Conservation (phyloP, 805 yeast genomes). For the Yamadazyma sp. region DNA sequence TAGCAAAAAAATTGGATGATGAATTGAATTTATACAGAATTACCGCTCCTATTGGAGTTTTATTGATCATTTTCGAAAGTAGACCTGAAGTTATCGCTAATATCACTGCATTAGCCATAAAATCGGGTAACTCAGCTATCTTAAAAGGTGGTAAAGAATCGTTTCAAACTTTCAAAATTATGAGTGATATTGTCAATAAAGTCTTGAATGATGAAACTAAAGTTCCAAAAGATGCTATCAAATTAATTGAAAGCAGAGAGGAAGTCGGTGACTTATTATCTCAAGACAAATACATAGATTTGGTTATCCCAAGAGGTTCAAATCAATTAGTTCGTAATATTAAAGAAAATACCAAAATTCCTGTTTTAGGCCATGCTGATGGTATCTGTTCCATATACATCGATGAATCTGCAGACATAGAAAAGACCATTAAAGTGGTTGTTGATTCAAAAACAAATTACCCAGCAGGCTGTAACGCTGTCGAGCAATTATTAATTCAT, state of each 20-base stretch:
- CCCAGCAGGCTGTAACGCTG: constrained; percentile 99
- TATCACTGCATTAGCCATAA: constrained; percentile 90
- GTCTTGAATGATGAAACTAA: constrained; percentile 57
- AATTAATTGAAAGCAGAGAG: constrained; percentile 82
- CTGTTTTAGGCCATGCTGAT: constrained; percentile 98
- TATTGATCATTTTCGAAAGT: constrained; percentile 89
- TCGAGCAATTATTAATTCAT: constrained; percentile 77
- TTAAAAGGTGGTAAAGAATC: constrained; percentile 98
- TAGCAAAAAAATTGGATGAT: constrained; percentile 84
- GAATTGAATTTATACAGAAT: constrained; percentile 80
- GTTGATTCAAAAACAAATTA: constrained; percentile 92
- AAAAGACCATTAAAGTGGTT: constrained; percentile 70
- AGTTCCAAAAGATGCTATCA: constrained; percentile 80
- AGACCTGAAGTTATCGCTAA: constrained; percentile 99
- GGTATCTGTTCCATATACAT: constrained; percentile 91
- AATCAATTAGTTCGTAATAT: constrained; percentile 85
- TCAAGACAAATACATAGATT: constrained; percentile 87
- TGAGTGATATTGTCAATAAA: constrained; percentile 67
- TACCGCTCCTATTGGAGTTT: constrained; percentile 92
- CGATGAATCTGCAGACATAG: constrained; percentile 72
- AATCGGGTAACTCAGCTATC: constrained; percentile 95
- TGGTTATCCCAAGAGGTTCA: constrained; percentile 98
- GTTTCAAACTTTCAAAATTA: constrained; percentile 73
- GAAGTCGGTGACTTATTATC: constrained; percentile 81
- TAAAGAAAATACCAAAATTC: constrained; percentile 86